These are phyloP conservation scores for Pseudodiploospora longispora DNA, from an alignment of 2,329 filamentous ascomycete genomes.

Conservation along the genomic window DNA sequence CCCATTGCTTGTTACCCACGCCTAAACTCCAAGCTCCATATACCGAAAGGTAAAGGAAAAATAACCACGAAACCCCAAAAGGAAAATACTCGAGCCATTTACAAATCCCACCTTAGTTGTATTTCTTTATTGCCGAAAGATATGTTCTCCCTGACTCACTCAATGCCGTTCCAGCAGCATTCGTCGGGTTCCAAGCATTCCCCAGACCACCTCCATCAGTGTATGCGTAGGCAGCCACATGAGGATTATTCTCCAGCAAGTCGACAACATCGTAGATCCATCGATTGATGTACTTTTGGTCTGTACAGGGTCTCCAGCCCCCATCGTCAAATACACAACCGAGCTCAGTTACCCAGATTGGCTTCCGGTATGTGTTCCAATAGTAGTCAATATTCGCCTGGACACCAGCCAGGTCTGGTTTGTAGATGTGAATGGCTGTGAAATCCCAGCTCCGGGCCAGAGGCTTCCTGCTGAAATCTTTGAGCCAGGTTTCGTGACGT, in stretches of 20 bases:
- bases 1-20: too few relatives aligned
- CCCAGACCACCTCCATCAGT: constrained; percentile 10
- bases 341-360: constrained; percentile 11
- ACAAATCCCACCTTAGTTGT: constrained; percentile 3
- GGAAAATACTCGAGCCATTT: too few relatives aligned
- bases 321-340: constrained; percentile 11
- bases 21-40: too few relatives aligned
- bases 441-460: constrained; percentile 10
- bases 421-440: constrained; percentile 11
- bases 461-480: constrained; percentile 5
- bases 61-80: too few relatives aligned
- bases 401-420: constrained; percentile 10
- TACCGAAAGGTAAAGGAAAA: too few relatives aligned
- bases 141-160: constrained; percentile 12
- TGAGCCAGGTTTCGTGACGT: constrained; percentile 12
- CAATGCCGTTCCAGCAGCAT: constrained; percentile 6
- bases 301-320: constrained; percentile 7
- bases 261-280: constrained; percentile 11
- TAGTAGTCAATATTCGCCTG: constrained; percentile 12
- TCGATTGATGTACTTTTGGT: constrained; percentile 10
- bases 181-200: constrained; percentile 7
- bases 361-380: constrained; percentile 13
- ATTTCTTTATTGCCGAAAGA: constrained; percentile 10
- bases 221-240: constrained; percentile 11
- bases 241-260: constrained; percentile 10